Evolutionary conservation across 225 moss, liverwort and hornwort species (phyloP), one percentile per base, ranked within the genome.

Genomic region (Marchantia polymorpha): DNA sequence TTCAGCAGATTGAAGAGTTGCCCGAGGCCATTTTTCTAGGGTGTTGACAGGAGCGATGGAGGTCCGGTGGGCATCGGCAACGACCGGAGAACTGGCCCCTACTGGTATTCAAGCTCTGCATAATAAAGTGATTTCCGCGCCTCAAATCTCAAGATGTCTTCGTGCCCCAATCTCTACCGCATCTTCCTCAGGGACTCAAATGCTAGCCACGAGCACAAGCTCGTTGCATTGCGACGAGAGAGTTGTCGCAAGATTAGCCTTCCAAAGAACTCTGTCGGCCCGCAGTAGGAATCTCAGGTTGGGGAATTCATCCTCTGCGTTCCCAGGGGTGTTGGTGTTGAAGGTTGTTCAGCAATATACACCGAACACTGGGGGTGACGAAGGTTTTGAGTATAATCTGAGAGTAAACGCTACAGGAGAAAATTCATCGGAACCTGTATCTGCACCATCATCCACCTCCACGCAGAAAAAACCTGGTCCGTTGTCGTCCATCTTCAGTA

Each of bases 401-500:
- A 82, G 84, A 60, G 68, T 79, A 10, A 79, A 69, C 39, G 79
- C 84, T 47, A 65, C 79, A 1, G 76, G 71, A 29, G 75, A 59
- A 27, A 79, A 76, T 46, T 51, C 83, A 15, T 75, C 80, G 56
- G 79, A 75, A 47, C 56, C 82, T 30, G 25, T 77, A 13, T 23
- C 85, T 39, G 39, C 79, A 52, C 15, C 78, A 52, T 77, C 77
- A 54, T 78, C 84, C 19, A 70, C 94, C 4, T 74, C 91, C 13
- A 68, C 88, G 12, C 92, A 88, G 76, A 70, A 90, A 66, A 82
- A 87, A 61, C 66, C 51, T 17, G 81, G 75, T 25, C 52, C 78
- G 74, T 26, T 69, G 47, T 12, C 52, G 70, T 52, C 48, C 27
- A 90, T 78, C 50, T 78, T 49, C 70, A 73, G 52, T 77, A 76